phyloP scores from a whole-genome alignment of 2,329 filamentous ascomycete genomes.

The Aschersonia sp. region DNA sequence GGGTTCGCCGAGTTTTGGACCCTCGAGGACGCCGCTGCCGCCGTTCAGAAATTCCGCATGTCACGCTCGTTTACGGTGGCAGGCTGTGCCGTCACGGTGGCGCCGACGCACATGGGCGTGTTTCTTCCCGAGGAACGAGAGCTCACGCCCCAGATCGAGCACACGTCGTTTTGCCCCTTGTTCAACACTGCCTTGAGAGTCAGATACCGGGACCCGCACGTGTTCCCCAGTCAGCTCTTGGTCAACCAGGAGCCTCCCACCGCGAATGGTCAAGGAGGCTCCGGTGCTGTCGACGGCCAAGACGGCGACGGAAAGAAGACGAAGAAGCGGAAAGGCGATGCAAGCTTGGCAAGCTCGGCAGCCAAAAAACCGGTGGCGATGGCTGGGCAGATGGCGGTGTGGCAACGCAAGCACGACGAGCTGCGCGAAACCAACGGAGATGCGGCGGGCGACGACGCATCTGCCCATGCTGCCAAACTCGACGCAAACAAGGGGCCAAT shows the following conservation, averaged over 20 bases:
- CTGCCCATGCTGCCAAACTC: constrained; percentile 1
- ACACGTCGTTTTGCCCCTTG: constrained; percentile 55
- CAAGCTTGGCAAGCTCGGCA: constrained; percentile 10
- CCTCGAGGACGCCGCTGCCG: constrained; percentile 60
- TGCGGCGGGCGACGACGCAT: background rate
- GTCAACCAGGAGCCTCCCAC: constrained; percentile 37
- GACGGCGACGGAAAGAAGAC: constrained; percentile 20
- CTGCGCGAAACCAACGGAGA: constrained; percentile 12
- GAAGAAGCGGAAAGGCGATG: constrained; percentile 42
- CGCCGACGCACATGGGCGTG: constrained; percentile 71
- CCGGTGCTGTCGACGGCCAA: constrained; percentile 12
- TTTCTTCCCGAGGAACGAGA: constrained; percentile 60
- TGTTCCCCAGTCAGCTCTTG: constrained; percentile 52
- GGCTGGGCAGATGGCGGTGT: constrained; percentile 28
- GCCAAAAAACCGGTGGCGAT: constrained; percentile 24
- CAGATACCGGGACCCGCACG: constrained; percentile 63
- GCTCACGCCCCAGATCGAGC: constrained; percentile 36
- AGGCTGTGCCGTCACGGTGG: constrained; percentile 54
- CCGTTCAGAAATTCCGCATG: constrained; percentile 55
- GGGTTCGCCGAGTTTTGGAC: constrained; percentile 75
- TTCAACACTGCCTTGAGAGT: constrained; percentile 54
- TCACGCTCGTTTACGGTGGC: constrained; percentile 66
- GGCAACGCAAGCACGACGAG: constrained; percentile 29
- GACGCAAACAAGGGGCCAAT: constrained; percentile 8
- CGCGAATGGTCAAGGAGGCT: constrained; percentile 11